Conservation (phyloP, 2,329 filamentous ascomycete species). For the Septoria linicola region DNA sequence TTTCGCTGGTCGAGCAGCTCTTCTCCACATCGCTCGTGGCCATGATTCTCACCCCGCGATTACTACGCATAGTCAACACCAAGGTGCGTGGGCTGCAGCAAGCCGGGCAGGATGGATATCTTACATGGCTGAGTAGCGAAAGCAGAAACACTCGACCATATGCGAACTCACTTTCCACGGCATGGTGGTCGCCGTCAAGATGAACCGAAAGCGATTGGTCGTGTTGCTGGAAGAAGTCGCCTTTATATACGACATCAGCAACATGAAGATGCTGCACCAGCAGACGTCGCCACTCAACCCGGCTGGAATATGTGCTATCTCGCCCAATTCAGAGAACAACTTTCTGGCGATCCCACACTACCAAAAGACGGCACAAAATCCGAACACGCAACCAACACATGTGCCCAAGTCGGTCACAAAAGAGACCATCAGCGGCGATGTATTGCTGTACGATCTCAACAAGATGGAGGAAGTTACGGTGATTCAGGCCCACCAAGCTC, state of each 20-base stretch:
- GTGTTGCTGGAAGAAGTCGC: constrained; percentile 95
- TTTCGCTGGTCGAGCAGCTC: constrained; percentile 96
- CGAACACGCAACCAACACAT: constrained; percentile 64
- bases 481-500: constrained; percentile 89
- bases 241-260: constrained; percentile 97
- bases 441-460: constrained; percentile 86
- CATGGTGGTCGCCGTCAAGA: constrained; percentile 86
- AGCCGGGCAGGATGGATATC: constrained; percentile 13
- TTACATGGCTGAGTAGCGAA: constrained; percentile 26
- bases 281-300: constrained; percentile 94
- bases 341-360: constrained; percentile 93
- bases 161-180: constrained; percentile 98
- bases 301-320: constrained; percentile 80
- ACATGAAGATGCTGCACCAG: constrained; percentile 91
- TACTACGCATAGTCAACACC: constrained; percentile 95
- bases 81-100: constrained; percentile 60
- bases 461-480: constrained; percentile 92
- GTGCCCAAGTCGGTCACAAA: constrained; percentile 72
- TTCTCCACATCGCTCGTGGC: constrained; percentile 97
- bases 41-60: constrained; percentile 84
- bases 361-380: constrained; percentile 48
- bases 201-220: constrained; percentile 91
- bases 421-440: constrained; percentile 78
- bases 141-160: constrained; percentile 73
- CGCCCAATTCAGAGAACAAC: constrained; percentile 91